Evolutionary conservation across 192 early-diverging fungal genomes (phyloP).

Genomic region (Spizellomyces punctatus): DNA sequence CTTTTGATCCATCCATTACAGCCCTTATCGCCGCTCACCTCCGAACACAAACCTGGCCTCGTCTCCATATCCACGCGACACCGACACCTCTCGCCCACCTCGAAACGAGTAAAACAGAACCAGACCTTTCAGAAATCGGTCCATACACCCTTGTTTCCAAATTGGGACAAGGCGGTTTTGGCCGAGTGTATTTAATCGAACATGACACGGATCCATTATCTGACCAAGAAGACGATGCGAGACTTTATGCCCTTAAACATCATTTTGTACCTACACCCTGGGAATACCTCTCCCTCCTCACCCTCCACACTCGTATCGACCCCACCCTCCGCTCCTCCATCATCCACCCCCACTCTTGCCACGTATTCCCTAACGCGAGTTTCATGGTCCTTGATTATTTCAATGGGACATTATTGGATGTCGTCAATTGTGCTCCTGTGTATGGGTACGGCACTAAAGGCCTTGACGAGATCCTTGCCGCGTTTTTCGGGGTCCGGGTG

Average conservation of each 20-base stretch:
- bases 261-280: constrained; percentile 27
- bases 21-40: too few species aligned
- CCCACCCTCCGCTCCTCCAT: constrained; percentile 24
- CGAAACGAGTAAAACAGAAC: too few species aligned
- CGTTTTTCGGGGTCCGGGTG: constrained; percentile 54
- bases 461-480: constrained; percentile 49
- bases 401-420: constrained; percentile 40
- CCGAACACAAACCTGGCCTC: too few species aligned
- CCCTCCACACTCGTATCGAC: constrained; percentile 29
- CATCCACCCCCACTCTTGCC: constrained; percentile 29
- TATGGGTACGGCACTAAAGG: constrained; percentile 39
- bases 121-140: too few species aligned
- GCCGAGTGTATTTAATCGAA: constrained; percentile 32
- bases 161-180: constrained; percentile 45
- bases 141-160: not conserved
- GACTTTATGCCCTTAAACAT: constrained; percentile 36
- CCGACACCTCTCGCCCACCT: too few species aligned
- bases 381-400: constrained; percentile 26
- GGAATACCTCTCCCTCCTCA: constrained; percentile 42
- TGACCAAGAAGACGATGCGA: constrained; percentile 27
- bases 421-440: constrained; percentile 33
- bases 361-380: constrained; percentile 46
- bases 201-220: constrained; percentile 8
- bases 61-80: too few species aligned
- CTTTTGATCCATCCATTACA: too few species aligned